Evolutionary conservation across 768 basidiomycete genomes (phyloP).

Genomic region (Rhodotorula taiwanensis): DNA sequence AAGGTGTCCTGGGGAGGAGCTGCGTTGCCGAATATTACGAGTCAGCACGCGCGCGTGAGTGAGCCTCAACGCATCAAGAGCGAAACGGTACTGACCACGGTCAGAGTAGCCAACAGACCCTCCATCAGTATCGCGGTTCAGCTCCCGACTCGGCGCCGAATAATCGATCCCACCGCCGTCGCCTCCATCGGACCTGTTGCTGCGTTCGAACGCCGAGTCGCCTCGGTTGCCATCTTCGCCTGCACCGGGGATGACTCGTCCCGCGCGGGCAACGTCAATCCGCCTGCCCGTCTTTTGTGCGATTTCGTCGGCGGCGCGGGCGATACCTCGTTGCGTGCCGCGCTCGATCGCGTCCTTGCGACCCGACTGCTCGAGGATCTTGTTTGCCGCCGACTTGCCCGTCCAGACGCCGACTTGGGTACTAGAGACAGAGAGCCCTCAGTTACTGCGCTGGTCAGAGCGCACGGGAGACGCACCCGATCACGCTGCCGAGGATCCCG

Average conservation of each 20-base stretch:
- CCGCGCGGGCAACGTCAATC: background rate
- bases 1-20: constrained; percentile 27
- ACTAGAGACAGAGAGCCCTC: too few relatives aligned
- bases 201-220: background rate
- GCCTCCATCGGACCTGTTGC: background rate
- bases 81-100: constrained; percentile 10
- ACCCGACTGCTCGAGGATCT: constrained; percentile 15
- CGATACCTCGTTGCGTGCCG: constrained; percentile 1
- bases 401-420: constrained; percentile 12
- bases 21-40: background rate
- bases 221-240: background rate
- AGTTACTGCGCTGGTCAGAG: too few relatives aligned
- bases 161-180: constrained; percentile 12
- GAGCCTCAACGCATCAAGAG: too few relatives aligned
- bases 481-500: constrained; percentile 15
- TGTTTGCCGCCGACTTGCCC: constrained; percentile 5
- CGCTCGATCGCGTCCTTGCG: constrained; percentile 11
- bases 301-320: constrained; percentile 2
- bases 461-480: constrained; percentile 2
- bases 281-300: background rate
- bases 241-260: background rate
- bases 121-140: constrained; percentile 2
- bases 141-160: constrained; percentile 15
- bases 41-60: background rate
- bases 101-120: constrained; percentile 24